These are phyloP conservation scores for Candida sphagnicola DNA, from an alignment of 805 yeast genomes.

Conservation along the genomic window DNA sequence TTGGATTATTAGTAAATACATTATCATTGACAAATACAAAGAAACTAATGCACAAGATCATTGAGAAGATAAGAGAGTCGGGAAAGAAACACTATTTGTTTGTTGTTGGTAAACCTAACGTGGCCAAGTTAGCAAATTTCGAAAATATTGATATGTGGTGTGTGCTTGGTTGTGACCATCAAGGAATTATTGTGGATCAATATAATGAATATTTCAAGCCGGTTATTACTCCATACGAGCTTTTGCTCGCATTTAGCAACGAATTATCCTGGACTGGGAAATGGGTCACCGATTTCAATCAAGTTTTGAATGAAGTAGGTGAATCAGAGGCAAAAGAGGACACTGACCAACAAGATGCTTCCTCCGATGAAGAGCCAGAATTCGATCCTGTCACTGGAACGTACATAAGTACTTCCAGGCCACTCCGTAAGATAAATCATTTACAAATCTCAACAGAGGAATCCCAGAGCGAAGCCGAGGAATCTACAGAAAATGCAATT, in stretches of 20 bases:
- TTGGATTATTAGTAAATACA: slow-evolving; percentile 89
- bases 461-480: slow-evolving; percentile 13
- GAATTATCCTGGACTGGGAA: slow-evolving; percentile 88
- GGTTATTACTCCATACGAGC: slow-evolving; percentile 89
- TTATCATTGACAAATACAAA: slow-evolving; percentile 75
- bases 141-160: slow-evolving; percentile 96
- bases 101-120: slow-evolving; percentile 97
- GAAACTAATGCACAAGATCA: slow-evolving; percentile 57
- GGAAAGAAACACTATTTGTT: slow-evolving; percentile 91
- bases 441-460: slow-evolving; percentile 52
- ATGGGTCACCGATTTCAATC: slow-evolving; percentile 80
- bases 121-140: slow-evolving; percentile 93
- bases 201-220: slow-evolving; percentile 83
- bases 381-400: slow-evolving; percentile 88
- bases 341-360: slow-evolving; percentile 40
- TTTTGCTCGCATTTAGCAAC: slow-evolving; percentile 71
- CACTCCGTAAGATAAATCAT: slow-evolving; percentile 65
- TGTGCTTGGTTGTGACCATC: slow-evolving; percentile 88
- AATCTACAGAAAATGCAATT: slow-evolving; percentile 28
- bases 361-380: slow-evolving; percentile 54
- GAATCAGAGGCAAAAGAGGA: slow-evolving; percentile 15
- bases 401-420: slow-evolving; percentile 64
- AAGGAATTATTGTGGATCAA: slow-evolving; percentile 83
- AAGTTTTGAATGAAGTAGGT: slow-evolving; percentile 39
- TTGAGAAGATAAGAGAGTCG: slow-evolving; percentile 58